phyloP scores from a whole-genome alignment of 805 yeast species.

The Wickerhamomyces silvicola region DNA sequence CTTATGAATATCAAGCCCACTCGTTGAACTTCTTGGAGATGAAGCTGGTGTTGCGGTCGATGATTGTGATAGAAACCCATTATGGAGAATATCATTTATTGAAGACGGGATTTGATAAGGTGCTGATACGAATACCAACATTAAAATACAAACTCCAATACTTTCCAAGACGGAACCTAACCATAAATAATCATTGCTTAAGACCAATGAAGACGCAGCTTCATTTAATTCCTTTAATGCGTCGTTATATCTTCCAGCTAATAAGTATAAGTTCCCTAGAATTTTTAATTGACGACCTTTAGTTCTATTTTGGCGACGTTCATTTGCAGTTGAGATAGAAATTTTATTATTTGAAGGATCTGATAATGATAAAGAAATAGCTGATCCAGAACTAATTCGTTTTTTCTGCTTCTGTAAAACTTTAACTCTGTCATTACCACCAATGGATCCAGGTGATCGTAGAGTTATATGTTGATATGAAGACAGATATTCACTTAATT shows the following conservation, averaged over 20 bases:
- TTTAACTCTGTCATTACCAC: conserved; percentile 39
- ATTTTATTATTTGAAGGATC: conserved; percentile 30
- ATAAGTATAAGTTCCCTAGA: conserved; percentile 65
- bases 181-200: conserved; percentile 77
- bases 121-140: conserved; percentile 50
- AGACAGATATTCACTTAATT: conserved; percentile 62
- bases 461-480: conserved; percentile 75
- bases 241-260: conserved; percentile 72
- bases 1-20: conserved; percentile 15
- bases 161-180: conserved; percentile 84
- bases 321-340: conserved; percentile 26
- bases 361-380: conserved; percentile 16
- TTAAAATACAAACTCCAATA: conserved; percentile 55
- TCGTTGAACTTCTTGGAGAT: conserved; percentile 5
- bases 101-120: conserved; percentile 37
- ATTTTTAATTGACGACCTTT: conserved; percentile 72
- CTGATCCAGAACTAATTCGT: conserved; percentile 25
- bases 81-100: conserved; percentile 25
- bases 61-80: conserved; percentile 5
- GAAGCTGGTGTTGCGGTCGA: conserved; percentile 3
- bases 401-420: conserved; percentile 35
- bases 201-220: conserved; percentile 51
- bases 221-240: conserved; percentile 75
- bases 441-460: conserved; percentile 70
- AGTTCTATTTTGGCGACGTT: conserved; percentile 37